phyloP scores from a whole-genome alignment of 352 stramenopile species.

The Saprolegnia parasitica region DNA sequence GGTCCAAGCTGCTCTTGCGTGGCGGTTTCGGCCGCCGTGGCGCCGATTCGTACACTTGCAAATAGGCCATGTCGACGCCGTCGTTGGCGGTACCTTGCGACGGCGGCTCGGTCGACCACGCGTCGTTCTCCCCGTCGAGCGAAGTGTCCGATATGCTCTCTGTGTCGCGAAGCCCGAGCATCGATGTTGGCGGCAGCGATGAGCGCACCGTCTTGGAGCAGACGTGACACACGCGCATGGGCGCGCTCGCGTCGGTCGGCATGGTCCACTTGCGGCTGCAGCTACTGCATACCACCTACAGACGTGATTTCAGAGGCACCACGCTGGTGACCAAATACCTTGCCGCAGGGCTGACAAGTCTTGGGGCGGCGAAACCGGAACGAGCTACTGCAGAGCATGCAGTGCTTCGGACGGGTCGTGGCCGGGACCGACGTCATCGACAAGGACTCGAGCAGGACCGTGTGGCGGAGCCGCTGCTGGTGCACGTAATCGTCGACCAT shows the following conservation, averaged over 20 bases:
- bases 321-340: background rate
- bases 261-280: conserved; percentile 8
- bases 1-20: background rate
- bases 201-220: background rate
- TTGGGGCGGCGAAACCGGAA: background rate
- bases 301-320: too few species aligned
- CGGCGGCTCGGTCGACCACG: background rate
- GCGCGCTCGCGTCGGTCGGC: background rate
- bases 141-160: conserved; percentile 1
- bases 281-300: background rate
- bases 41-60: background rate
- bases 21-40: background rate
- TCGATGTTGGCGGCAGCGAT: background rate
- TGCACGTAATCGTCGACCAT: conserved; percentile 11
- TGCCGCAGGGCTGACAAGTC: background rate
- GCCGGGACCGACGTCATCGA: background rate
- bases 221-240: conserved; percentile 7
- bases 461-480: background rate
- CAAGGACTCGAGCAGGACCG: background rate
- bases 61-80: conserved; percentile 2
- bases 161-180: background rate
- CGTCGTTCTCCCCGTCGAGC: background rate
- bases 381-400: conserved; percentile 1
- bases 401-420: background rate
- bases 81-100: background rate